Percentiles rank a stretch among this genome's conserved stretches.
These are phyloP conservation scores for Rhodotorula sp. DNA, from an alignment of 1,284 basidiomycete genomes.

Conservation along the genomic window DNA sequence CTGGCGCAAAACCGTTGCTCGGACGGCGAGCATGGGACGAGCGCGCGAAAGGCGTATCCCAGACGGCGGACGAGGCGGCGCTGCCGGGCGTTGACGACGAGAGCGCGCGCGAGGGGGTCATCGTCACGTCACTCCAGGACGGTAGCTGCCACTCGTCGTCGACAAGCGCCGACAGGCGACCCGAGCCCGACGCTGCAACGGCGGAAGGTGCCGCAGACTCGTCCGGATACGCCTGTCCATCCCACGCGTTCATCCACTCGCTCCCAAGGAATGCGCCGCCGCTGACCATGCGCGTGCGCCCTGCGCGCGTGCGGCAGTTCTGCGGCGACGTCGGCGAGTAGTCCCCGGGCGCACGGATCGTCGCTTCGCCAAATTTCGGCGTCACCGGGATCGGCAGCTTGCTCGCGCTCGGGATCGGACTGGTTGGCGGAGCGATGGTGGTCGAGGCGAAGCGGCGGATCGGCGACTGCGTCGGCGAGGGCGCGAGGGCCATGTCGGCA, in stretches of 20 bases:
- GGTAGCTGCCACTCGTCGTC: slow-evolving; percentile 2
- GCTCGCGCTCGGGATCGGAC: neutral
- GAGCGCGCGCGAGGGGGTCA: slow-evolving; percentile 36
- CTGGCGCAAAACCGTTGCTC: neutral
- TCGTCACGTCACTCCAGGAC: slow-evolving; percentile 31
- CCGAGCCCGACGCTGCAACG: slow-evolving; percentile 3
- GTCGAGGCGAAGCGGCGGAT: slow-evolving; percentile 20
- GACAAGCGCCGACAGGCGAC: neutral
- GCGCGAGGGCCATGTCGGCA: slow-evolving; percentile 35
- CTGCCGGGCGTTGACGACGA: slow-evolving; percentile 1
- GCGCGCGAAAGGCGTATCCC: slow-evolving; percentile 22
- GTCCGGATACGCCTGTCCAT: neutral
- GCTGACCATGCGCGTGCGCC: slow-evolving; percentile 32
- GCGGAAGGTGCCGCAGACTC: neutral
- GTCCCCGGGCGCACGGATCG: slow-evolving; percentile 22
- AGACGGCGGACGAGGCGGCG: neutral
- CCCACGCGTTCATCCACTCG: slow-evolving; percentile 18
- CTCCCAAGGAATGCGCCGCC: slow-evolving; percentile 22
- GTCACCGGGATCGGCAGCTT: slow-evolving; percentile 31
- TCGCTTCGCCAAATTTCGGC: slow-evolving; percentile 24
- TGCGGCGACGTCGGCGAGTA: slow-evolving; percentile 39
- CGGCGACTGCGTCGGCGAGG: slow-evolving; percentile 33
- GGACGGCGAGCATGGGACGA: slow-evolving; percentile 11
- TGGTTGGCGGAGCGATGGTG: neutral
- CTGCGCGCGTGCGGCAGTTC: slow-evolving; percentile 19